Evolutionary conservation across 352 stramenopile genomes (phyloP).

Genomic region (Pythium guiyangense): DNA sequence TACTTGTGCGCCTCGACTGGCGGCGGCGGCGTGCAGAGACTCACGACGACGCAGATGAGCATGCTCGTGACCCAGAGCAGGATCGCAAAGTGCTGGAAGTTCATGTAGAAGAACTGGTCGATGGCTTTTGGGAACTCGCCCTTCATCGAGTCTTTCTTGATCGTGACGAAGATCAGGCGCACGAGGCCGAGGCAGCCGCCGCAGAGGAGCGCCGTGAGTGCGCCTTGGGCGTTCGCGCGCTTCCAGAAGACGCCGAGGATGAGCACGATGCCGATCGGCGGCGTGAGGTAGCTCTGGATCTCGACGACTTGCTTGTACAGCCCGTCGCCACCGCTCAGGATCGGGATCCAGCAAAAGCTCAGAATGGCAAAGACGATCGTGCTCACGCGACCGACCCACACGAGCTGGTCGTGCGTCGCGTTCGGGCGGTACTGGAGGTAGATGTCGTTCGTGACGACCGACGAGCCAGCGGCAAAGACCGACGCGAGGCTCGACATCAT

Average conservation of each 20-base stretch:
- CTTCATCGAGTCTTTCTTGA: conserved; percentile 38
- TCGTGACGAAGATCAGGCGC: conserved; percentile 54
- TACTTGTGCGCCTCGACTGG: conserved; percentile 33
- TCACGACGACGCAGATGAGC: conserved; percentile 47
- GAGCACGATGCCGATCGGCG: conserved; percentile 57
- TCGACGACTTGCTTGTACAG: conserved; percentile 62
- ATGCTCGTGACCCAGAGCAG: conserved; percentile 44
- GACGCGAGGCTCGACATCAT: conserved; percentile 73
- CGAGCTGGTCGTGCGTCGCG: conserved; percentile 51
- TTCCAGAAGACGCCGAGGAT: conserved; percentile 52
- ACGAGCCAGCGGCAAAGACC: conserved; percentile 56
- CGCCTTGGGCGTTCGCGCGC: conserved; percentile 40
- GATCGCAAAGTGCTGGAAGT: conserved; percentile 67
- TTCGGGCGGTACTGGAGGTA: conserved; percentile 48
- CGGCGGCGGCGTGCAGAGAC: conserved; percentile 38
- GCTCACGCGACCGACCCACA: conserved; percentile 50
- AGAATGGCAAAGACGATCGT: conserved; percentile 44
- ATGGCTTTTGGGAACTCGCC: conserved; percentile 30
- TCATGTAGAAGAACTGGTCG: conserved; percentile 67
- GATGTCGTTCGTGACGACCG: conserved; percentile 62
- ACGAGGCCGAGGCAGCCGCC: conserved; percentile 41
- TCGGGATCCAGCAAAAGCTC: conserved; percentile 63
- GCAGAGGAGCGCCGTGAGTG: conserved; percentile 43
- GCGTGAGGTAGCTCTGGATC: conserved; percentile 59
- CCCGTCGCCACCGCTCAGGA: conserved; percentile 49